Evolutionary conservation across 768 basidiomycete species (phyloP).

Genomic region (Suillus plorans): DNA sequence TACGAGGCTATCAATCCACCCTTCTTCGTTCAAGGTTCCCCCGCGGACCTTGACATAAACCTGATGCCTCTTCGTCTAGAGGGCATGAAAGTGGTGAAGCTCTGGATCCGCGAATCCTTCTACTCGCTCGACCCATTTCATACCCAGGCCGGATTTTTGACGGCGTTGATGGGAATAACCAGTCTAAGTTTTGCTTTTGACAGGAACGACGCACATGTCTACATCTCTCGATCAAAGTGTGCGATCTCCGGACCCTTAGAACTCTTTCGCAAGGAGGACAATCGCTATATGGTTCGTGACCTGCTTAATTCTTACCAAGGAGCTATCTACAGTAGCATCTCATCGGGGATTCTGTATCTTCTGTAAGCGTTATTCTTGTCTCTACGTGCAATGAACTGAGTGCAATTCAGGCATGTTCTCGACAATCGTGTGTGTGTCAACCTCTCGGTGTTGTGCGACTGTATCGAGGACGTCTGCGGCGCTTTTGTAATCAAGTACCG

Average conservation of each 20-base stretch:
- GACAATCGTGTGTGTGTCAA: conserved; percentile 39
- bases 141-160: conserved; percentile 35
- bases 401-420: conserved; percentile 42
- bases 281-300: conserved; percentile 32
- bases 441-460: conserved; percentile 48
- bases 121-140: conserved; percentile 28
- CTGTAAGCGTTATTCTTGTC: background rate
- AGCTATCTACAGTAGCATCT: conserved; percentile 23
- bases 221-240: conserved; percentile 36
- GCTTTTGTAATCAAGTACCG: conserved; percentile 37
- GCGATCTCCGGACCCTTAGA: conserved; percentile 9
- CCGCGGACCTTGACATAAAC: conserved; percentile 32
- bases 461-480: conserved; percentile 48
- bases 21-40: conserved; percentile 45
- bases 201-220: conserved; percentile 28
- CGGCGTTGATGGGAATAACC: conserved; percentile 36
- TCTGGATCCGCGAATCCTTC: conserved; percentile 46
- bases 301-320: conserved; percentile 30
- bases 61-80: conserved; percentile 40
- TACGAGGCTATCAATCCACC: conserved; percentile 53
- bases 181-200: conserved; percentile 42
- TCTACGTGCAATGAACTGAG: too few relatives aligned
- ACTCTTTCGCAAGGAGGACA: conserved; percentile 14
- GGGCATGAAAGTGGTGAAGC: conserved; percentile 38
- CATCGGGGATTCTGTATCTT: conserved; percentile 32